phyloP scores from a whole-genome alignment of 129 eudicot species.

The Pittosporum tobira region DNA sequence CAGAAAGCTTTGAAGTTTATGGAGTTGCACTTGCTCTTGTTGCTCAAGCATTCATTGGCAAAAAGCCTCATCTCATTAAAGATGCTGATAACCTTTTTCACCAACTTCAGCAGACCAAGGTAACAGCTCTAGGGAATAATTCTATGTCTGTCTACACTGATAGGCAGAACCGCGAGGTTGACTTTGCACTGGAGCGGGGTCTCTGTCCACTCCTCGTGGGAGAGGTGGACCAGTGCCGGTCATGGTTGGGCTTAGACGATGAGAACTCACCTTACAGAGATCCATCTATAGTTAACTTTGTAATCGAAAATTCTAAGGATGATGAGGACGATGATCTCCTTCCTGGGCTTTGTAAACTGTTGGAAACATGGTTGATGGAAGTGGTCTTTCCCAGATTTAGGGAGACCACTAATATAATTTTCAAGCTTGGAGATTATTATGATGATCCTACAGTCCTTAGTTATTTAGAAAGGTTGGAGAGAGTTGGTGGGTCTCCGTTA shows the following conservation, averaged over 20 bases:
- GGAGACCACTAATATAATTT: constrained; percentile 55
- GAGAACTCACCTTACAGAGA: constrained; percentile 74
- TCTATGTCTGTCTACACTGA: constrained; percentile 31
- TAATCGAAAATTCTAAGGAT: constrained; percentile 64
- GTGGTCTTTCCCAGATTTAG: constrained; percentile 93
- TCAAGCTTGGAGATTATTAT: constrained; percentile 91
- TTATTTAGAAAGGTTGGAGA: constrained; percentile 76
- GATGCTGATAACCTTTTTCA: constrained; percentile 87
- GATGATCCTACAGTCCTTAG: constrained; percentile 87
- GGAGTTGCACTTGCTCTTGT: constrained; percentile 94
- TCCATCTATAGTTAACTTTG: constrained; percentile 68
- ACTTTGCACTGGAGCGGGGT: constrained; percentile 88
- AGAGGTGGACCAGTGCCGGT: constrained; percentile 79
- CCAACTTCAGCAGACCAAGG: constrained; percentile 86
- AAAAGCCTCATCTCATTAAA: constrained; percentile 75
- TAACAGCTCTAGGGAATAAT: constrained; percentile 43
- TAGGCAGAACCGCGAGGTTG: constrained; percentile 52
- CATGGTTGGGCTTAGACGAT: constrained; percentile 79
- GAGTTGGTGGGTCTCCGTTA: constrained; percentile 72
- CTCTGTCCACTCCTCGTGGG: constrained; percentile 91
- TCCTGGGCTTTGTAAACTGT: constrained; percentile 85
- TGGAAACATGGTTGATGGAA: constrained; percentile 93
- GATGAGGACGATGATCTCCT: constrained; percentile 68
- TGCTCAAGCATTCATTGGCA: constrained; percentile 75
- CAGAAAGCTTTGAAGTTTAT: constrained; percentile 85